phyloP scores from a whole-genome alignment of 2,329 filamentous ascomycete genomes.

The Apiospora arundinis region DNA sequence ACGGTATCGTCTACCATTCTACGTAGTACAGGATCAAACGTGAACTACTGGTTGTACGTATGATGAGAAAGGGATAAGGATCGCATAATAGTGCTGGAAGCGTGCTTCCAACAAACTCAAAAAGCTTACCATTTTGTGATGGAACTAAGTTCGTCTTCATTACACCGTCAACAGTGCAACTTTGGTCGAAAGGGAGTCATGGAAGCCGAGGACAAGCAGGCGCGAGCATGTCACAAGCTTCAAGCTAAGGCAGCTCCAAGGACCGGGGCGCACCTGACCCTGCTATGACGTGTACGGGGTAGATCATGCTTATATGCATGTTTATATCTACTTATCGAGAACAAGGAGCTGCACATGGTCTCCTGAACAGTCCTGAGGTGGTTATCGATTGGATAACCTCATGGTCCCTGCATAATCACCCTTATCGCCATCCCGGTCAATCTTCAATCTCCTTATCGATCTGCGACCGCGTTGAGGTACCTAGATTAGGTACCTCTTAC shows the following conservation, averaged over 20 bases:
- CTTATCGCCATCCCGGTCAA: neutral
- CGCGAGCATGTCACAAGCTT: neutral
- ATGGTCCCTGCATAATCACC: neutral
- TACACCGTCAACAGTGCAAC: constrained; percentile 1
- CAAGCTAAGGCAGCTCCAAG: neutral
- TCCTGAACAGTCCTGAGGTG: no score
- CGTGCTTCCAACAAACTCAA: neutral
- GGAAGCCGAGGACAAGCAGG: neutral
- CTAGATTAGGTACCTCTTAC: no score
- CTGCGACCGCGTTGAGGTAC: no score
- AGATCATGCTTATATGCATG: neutral
- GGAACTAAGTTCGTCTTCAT: neutral
- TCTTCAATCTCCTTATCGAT: neutral
- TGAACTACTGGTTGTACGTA: no score
- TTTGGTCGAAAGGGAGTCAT: neutral
- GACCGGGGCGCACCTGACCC: constrained; percentile 4
- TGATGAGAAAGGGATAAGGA: neutral
- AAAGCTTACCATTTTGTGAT: constrained; percentile 4
- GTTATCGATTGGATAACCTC: neutral
- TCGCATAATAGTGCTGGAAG: neutral
- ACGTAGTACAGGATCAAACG: neutral
- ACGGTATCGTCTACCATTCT: neutral
- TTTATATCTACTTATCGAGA: neutral
- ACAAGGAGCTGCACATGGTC: neutral
- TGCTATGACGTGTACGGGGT: constrained; percentile 5